A percentile compares a stretch with the other conserved stretches of the same genome.
These are phyloP conservation scores for Vitis cinerea DNA, from an alignment of 164 flowering plant species.

Conservation along the genomic window DNA sequence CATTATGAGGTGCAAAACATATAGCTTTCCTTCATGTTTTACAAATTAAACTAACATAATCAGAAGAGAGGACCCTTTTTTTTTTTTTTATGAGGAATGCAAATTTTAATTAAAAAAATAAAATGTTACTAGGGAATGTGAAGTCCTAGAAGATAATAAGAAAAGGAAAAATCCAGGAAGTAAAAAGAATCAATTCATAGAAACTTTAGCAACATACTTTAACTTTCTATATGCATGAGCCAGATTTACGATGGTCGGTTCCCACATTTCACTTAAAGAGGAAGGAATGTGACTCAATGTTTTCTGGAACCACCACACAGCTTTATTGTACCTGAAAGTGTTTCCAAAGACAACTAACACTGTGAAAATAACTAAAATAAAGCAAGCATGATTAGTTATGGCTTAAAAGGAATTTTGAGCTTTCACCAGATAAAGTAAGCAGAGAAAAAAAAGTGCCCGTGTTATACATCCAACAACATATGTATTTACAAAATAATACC, in stretches of 20 bases:
- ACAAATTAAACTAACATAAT: no score
- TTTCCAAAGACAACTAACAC: conserved; percentile 4
- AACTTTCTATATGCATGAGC: conserved; percentile 89
- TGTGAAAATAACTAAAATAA: background rate
- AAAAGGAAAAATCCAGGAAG: background rate
- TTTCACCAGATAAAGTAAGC: no score
- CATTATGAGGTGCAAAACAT: no score
- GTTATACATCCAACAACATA: background rate
- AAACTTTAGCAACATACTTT: conserved; percentile 44
- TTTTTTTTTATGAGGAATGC: background rate
- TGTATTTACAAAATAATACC: background rate
- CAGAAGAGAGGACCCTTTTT: background rate
- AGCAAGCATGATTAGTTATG: background rate
- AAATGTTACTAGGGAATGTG: no score
- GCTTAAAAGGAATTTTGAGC: background rate
- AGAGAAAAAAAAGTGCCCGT: no score
- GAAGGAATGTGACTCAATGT: conserved; percentile 74
- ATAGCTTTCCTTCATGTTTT: no score
- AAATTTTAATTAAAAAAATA: background rate
- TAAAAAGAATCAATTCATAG: background rate
- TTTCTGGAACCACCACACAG: conserved; percentile 87
- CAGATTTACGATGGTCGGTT: conserved; percentile 90
- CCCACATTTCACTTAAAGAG: conserved; percentile 86
- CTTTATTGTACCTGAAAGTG: conserved; percentile 70
- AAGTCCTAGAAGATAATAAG: background rate